phyloP scores from a whole-genome alignment of 495 filamentous ascomycete species.

The Aspergillus coremiiformis region DNA sequence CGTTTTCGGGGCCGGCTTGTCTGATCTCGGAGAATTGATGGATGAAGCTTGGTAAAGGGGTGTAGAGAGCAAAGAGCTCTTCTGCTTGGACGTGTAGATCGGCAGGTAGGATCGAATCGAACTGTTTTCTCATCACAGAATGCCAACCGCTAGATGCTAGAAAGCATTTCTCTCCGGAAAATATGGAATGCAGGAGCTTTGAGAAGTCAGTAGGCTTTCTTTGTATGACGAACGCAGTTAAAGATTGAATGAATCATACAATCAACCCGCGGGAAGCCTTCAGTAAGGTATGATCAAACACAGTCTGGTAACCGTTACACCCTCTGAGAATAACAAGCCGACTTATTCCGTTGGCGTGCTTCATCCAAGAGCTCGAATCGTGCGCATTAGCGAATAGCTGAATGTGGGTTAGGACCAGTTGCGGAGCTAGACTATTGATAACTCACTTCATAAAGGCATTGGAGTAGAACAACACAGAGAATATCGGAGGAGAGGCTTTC shows the following conservation, averaged over 20 bases:
- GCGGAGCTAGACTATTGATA: background rate
- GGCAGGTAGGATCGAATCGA: constrained; percentile 5
- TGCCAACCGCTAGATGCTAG: constrained; percentile 27
- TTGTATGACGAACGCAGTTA: background rate
- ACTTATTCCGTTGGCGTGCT: constrained; percentile 29
- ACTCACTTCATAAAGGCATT: constrained; percentile 32
- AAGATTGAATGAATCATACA: constrained; percentile 12
- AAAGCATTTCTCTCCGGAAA: constrained; percentile 27
- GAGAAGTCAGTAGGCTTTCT: background rate
- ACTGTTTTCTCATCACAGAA: constrained; percentile 23
- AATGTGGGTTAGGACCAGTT: background rate
- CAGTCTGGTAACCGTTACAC: constrained; percentile 19
- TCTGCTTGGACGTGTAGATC: constrained; percentile 19
- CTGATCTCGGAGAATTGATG: constrained; percentile 23
- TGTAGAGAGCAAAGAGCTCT: constrained; percentile 27
- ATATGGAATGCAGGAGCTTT: constrained; percentile 32
- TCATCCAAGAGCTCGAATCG: constrained; percentile 32
- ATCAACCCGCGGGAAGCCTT: constrained; percentile 29
- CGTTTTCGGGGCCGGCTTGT: constrained; percentile 10
- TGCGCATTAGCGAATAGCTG: constrained; percentile 28
- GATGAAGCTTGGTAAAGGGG: constrained; percentile 24
- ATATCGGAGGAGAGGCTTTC: constrained; percentile 26
- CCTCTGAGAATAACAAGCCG: constrained; percentile 24
- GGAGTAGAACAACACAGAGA: constrained; percentile 27
- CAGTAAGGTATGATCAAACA: constrained; percentile 22